phyloP scores from a whole-genome alignment of 306 rosid genomes.

The Delonix regia region DNA sequence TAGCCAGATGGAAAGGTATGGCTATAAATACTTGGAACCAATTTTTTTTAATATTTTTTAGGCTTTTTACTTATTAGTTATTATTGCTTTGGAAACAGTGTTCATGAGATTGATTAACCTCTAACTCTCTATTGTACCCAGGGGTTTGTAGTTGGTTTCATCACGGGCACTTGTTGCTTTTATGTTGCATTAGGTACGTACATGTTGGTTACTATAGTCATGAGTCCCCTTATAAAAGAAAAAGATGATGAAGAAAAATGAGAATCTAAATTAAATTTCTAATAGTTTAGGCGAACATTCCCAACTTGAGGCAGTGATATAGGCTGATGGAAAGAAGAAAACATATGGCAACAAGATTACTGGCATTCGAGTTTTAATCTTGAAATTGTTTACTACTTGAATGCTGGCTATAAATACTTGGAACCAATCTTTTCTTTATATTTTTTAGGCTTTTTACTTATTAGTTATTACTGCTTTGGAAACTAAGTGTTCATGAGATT shows the following conservation, averaged over 20 bases:
- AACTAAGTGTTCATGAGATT: neutral
- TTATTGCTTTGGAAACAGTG: neutral
- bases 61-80: neutral
- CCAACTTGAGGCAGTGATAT: conserved; percentile 53
- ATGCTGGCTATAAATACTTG: neutral
- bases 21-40: conserved; percentile 2
- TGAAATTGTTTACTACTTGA: neutral
- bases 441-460: neutral
- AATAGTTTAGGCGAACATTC: conserved; percentile 54
- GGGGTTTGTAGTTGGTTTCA: conserved; percentile 69
- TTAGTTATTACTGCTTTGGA: neutral
- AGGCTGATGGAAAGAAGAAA: conserved; percentile 52
- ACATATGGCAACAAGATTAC: conserved; percentile 64
- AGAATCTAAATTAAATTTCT: conserved; percentile 40
- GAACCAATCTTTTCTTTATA: neutral
- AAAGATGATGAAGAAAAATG: neutral
- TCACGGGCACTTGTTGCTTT: conserved; percentile 66
- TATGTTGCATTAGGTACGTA: conserved; percentile 57
- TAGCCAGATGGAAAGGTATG: conserved; percentile 68
- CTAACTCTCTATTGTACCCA: conserved; percentile 35
- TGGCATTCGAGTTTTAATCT: conserved; percentile 63
- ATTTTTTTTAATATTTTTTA: neutral
- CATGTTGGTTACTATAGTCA: conserved; percentile 22
- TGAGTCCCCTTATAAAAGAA: neutral
- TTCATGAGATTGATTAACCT: conserved; percentile 24